phyloP scores from a whole-genome alignment of 164 flowering plant species.

The Liquidambar formosana region DNA sequence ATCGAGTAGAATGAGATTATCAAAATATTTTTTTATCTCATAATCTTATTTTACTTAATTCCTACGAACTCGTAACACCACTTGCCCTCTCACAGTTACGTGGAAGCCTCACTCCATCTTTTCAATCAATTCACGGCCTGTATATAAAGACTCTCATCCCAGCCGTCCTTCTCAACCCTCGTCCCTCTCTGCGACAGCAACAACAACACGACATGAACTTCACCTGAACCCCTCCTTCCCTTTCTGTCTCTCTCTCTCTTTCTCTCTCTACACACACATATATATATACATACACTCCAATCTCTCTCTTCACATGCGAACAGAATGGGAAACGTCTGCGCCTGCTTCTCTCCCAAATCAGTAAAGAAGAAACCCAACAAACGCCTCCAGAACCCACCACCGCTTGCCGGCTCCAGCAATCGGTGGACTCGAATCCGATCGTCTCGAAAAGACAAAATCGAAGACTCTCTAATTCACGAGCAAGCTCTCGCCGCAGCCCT shows the following conservation, averaged over 20 bases:
- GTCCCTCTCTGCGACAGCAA: background rate
- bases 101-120: no score
- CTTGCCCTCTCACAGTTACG: no score
- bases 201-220: background rate
- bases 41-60: no score
- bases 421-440: conserved; percentile 66
- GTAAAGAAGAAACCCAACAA: conserved; percentile 36
- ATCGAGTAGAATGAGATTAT: no score
- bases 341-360: conserved; percentile 39
- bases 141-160: background rate
- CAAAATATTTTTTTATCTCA: no score
- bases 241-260: background rate
- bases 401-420: conserved; percentile 31
- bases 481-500: conserved; percentile 78
- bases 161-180: background rate
- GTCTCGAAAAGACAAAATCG: conserved; percentile 44
- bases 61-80: no score
- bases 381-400: conserved; percentile 30
- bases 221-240: background rate
- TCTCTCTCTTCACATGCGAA: conserved; percentile 18
- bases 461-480: conserved; percentile 58
- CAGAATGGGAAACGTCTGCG: conserved; percentile 63
- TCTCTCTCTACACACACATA: background rate
- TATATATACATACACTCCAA: background rate
- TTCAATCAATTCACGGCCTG: background rate